These are phyloP conservation scores for Parathielavia appendiculata DNA, from an alignment of 495 filamentous ascomycete species.

Conservation along the genomic window DNA sequence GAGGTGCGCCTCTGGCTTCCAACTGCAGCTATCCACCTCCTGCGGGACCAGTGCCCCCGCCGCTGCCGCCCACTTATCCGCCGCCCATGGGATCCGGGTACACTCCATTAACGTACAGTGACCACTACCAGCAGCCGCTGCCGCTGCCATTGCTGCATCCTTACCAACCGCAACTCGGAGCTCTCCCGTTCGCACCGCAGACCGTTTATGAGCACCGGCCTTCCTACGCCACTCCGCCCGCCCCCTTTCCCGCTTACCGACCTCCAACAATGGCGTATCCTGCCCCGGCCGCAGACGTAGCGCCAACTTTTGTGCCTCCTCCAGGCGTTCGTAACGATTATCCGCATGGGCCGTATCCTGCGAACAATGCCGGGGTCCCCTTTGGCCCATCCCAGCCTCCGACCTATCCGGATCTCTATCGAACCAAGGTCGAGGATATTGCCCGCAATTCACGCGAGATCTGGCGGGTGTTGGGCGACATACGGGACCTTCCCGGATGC, in stretches of 20 bases:
- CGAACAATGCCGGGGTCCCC: constrained; percentile 15
- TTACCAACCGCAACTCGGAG: constrained; percentile 32
- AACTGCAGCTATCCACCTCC: constrained; percentile 34
- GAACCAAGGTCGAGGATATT: constrained; percentile 53
- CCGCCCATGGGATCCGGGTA: constrained; percentile 39
- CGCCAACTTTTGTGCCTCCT: constrained; percentile 20
- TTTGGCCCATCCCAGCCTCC: constrained; percentile 18
- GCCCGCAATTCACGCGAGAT: constrained; percentile 54
- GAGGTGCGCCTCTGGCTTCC: constrained; percentile 16
- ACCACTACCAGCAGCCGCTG: constrained; percentile 29
- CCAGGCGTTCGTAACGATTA: constrained; percentile 24
- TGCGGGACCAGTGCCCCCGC: constrained; percentile 11
- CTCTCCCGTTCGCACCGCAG: constrained; percentile 27
- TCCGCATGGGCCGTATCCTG: constrained; percentile 26
- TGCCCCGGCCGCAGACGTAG: constrained; percentile 18
- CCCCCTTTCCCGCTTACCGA: constrained; percentile 27
- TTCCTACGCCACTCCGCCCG: constrained; percentile 26
- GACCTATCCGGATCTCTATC: constrained; percentile 37
- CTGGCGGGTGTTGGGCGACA: constrained; percentile 54
- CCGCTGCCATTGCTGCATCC: constrained; percentile 18
- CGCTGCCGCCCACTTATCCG: constrained; percentile 30
- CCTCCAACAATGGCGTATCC: constrained; percentile 23
- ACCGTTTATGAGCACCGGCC: constrained; percentile 26
- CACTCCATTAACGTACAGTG: constrained; percentile 33
- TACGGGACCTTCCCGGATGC: constrained; percentile 59